Conservation (phyloP, 164 flowering plant species). For the Nelumbo lutea region DNA sequence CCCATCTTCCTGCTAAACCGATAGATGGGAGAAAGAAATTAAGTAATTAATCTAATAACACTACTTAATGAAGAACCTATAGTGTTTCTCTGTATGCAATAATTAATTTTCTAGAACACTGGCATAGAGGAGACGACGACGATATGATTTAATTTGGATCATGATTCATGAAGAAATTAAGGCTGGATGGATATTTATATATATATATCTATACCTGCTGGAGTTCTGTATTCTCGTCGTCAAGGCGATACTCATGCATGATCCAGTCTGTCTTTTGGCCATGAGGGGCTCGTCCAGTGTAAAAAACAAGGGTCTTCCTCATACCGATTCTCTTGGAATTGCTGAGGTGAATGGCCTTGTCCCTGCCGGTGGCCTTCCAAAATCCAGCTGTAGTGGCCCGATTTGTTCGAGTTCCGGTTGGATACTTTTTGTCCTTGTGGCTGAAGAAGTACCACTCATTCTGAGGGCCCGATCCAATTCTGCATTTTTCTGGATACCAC, state of each 20-base stretch:
- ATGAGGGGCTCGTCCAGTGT: conserved; percentile 60
- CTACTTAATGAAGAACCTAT: not conserved
- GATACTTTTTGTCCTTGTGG: conserved; percentile 83
- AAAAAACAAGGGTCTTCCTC: conserved; percentile 62
- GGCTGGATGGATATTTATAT: not conserved
- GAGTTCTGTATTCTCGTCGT: conserved; percentile 35
- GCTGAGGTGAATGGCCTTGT: conserved; percentile 64
- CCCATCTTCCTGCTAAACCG: conserved; percentile 63
- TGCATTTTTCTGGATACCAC: conserved; percentile 40
- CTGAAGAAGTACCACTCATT: conserved; percentile 90
- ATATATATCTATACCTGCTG: conserved; percentile 30
- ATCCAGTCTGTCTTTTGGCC: conserved; percentile 64
- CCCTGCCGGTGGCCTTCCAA: conserved; percentile 94
- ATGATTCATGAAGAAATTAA: not conserved
- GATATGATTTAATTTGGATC: too few relatives aligned
- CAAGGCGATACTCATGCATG: conserved; percentile 67
- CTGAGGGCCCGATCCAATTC: conserved; percentile 57
- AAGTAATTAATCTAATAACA: not conserved
- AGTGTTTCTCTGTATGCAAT: too few relatives aligned
- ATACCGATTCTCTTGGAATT: conserved; percentile 46
- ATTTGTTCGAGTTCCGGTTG: conserved; percentile 76
- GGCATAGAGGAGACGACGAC: too few relatives aligned
- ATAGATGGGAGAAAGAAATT: not conserved
- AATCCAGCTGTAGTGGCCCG: conserved; percentile 78
- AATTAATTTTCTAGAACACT: too few relatives aligned